A percentile compares a stretch with the other conserved stretches of the same genome.
Conservation (phyloP, 345 rosid genomes). For the Eucalyptus tenuipes region DNA sequence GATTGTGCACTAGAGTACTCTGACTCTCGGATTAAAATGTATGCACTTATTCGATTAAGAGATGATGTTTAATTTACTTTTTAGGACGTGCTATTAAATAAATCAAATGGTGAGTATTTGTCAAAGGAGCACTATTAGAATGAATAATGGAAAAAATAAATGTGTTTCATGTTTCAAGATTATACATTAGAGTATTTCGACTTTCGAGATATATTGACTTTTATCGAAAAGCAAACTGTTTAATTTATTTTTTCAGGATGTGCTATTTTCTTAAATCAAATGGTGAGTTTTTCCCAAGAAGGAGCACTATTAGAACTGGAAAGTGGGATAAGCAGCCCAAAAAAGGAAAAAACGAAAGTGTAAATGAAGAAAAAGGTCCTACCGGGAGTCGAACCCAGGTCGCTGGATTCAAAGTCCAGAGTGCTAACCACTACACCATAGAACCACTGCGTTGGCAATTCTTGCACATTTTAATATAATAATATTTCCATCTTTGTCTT, state of each 20-base stretch:
- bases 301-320: background rate
- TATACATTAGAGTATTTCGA: background rate
- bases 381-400: constrained; percentile 98
- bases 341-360: background rate
- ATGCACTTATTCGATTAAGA: background rate
- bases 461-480: fast-evolving
- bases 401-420: constrained; percentile 99
- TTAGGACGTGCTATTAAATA: background rate
- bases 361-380: constrained; percentile 24
- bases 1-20: background rate
- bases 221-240: background rate
- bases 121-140: background rate
- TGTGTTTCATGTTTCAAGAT: fast-evolving
- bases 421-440: constrained; percentile 2
- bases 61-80: background rate
- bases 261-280: background rate
- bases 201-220: fast-evolving
- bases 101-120: background rate
- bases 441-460: fast-evolving
- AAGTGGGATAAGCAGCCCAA: background rate
- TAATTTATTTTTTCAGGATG: background rate
- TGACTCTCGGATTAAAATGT: background rate
- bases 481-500: fast-evolving
- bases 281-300: background rate
- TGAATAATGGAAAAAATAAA: too few relatives aligned